phyloP scores from a whole-genome alignment of 192 early-diverging fungal species.

The Backusella mclennaniae region DNA sequence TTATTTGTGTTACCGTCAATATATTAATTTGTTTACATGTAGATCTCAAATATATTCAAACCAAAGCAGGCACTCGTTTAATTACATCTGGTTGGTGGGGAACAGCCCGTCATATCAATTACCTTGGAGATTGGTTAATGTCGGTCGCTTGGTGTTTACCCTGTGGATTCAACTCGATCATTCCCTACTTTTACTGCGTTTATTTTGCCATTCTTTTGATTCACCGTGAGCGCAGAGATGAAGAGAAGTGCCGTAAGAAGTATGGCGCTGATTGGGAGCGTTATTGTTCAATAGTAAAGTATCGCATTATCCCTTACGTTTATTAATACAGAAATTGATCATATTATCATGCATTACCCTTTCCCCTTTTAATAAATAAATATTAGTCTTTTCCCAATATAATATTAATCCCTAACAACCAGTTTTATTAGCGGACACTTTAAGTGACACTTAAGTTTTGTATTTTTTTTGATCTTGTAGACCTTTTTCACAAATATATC shows the following conservation, averaged over 20 bases:
- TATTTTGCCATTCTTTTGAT: slow-evolving; percentile 90
- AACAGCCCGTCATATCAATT: slow-evolving; percentile 89
- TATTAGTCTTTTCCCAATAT: not conserved
- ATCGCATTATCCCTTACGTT: slow-evolving; percentile 76
- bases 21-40: not conserved
- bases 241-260: slow-evolving; percentile 85
- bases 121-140: slow-evolving; percentile 93
- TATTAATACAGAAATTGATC: slow-evolving; percentile 7
- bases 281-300: slow-evolving; percentile 81
- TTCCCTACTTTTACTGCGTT: slow-evolving; percentile 92
- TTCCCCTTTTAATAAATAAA: no score
- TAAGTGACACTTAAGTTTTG: no score
- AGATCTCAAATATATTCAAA: slow-evolving; percentile 84
- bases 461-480: no score
- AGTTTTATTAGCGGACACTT: no score
- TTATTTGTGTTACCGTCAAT: not conserved
- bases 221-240: slow-evolving; percentile 88
- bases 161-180: slow-evolving; percentile 74
- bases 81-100: slow-evolving; percentile 95
- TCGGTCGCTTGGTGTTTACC: slow-evolving; percentile 88
- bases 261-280: slow-evolving; percentile 93
- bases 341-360: no score
- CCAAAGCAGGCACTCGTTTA: slow-evolving; percentile 74
- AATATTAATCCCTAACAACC: no score
- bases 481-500: no score